These are phyloP conservation scores for Yamadazyma pseudoaaseri DNA, from an alignment of 1,139 yeast genomes.

Conservation along the genomic window DNA sequence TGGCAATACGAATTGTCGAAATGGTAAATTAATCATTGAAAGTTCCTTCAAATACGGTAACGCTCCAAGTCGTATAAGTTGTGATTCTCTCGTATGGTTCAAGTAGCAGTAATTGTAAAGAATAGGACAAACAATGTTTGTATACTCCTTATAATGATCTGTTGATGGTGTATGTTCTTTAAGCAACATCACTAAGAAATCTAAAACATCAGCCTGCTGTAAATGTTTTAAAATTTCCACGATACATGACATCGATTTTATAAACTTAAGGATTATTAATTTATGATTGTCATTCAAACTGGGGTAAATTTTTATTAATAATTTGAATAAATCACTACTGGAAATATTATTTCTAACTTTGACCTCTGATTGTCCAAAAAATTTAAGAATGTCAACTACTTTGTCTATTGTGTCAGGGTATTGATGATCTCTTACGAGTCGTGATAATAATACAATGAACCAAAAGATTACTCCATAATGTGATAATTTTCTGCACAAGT, in stretches of 20 bases:
- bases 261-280: slow-evolving; percentile 38
- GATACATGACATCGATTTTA: slow-evolving; percentile 43
- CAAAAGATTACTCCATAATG: slow-evolving; percentile 51
- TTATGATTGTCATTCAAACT: slow-evolving; percentile 32
- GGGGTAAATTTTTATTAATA: slow-evolving; percentile 40
- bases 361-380: slow-evolving; percentile 45
- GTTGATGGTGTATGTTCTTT: slow-evolving; percentile 28
- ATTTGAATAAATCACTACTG: slow-evolving; percentile 44
- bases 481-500: slow-evolving; percentile 53
- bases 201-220: slow-evolving; percentile 42
- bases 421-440: slow-evolving; percentile 21
- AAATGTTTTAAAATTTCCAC: slow-evolving; percentile 33
- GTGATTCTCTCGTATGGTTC: slow-evolving; percentile 51
- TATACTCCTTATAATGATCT: slow-evolving; percentile 37
- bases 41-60: slow-evolving; percentile 51
- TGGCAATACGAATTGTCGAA: slow-evolving; percentile 63
- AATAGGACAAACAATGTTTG: slow-evolving; percentile 43
- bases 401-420: slow-evolving; percentile 21
- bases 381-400: slow-evolving; percentile 38
- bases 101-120: slow-evolving; percentile 59
- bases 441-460: slow-evolving; percentile 44
- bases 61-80: slow-evolving; percentile 53
- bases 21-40: slow-evolving; percentile 46
- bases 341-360: slow-evolving; percentile 41
- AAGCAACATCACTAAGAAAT: slow-evolving; percentile 33